Evolutionary conservation across 2,329 filamentous ascomycete genomes (phyloP).

Genomic region (Pestalotiopsis sp.): DNA sequence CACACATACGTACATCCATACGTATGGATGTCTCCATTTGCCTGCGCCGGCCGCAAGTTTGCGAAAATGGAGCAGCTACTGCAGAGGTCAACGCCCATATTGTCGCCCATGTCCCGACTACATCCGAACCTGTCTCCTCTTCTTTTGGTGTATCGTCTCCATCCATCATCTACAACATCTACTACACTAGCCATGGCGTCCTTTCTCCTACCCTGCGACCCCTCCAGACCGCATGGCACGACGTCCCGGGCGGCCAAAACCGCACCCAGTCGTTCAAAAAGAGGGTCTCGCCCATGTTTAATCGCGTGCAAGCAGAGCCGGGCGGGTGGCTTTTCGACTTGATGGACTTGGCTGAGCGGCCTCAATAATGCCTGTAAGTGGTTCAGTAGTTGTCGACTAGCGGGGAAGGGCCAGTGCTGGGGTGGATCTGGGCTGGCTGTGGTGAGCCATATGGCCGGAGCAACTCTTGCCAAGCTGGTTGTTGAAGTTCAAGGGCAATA

Average conservation of each 20-base stretch:
- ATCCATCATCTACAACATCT: neutral
- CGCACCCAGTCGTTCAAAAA: neutral
- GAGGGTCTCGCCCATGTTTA: neutral
- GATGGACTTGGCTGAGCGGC: neutral
- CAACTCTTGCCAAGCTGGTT: neutral
- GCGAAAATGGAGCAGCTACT: slow-evolving; percentile 9
- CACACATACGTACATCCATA: neutral
- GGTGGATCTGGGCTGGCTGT: neutral
- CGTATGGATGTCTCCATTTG: neutral
- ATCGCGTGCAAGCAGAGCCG: neutral
- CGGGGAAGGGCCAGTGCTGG: slow-evolving; percentile 1
- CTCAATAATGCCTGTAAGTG: slow-evolving; percentile 6
- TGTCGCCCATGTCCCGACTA: slow-evolving; percentile 4
- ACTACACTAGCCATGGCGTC: neutral
- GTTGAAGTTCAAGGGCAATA: neutral
- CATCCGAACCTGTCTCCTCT: slow-evolving; percentile 1
- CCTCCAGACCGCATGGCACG: neutral
- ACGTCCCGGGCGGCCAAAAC: neutral
- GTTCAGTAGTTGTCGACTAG: neutral
- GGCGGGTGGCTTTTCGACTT: neutral
- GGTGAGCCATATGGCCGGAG: slow-evolving; percentile 9
- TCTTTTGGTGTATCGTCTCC: neutral
- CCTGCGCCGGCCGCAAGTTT: slow-evolving; percentile 4
- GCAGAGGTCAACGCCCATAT: slow-evolving; percentile 7
- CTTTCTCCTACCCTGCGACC: neutral